Evolutionary conservation across 1,284 basidiomycete genomes (phyloP).

Genomic region (Afroboletus lepidellus): DNA sequence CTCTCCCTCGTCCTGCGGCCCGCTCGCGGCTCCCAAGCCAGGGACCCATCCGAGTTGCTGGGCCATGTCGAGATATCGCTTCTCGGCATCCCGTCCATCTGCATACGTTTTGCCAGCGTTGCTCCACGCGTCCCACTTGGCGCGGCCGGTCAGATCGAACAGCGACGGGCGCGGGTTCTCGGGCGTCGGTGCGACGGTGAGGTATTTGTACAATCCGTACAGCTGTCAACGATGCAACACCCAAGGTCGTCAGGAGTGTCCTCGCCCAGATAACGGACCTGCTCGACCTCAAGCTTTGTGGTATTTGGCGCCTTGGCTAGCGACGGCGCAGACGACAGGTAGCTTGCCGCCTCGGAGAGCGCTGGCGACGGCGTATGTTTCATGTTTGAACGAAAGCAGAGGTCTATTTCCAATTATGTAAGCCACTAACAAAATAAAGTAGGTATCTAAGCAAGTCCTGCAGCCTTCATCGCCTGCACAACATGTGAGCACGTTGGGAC

Average conservation of each 20-base stretch:
- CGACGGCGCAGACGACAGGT: slow-evolving; percentile 57
- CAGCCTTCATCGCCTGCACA: slow-evolving; percentile 76
- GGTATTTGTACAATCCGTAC: slow-evolving; percentile 83
- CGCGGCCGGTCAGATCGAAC: slow-evolving; percentile 76
- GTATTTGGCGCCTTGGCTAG: slow-evolving; percentile 52
- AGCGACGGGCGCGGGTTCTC: slow-evolving; percentile 68
- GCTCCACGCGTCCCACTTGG: slow-evolving; percentile 89
- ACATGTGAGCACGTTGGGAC: slow-evolving; percentile 6
- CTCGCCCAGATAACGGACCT: slow-evolving; percentile 22
- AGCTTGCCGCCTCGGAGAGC: slow-evolving; percentile 63
- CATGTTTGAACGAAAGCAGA: slow-evolving; percentile 17
- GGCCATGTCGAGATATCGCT: slow-evolving; percentile 72
- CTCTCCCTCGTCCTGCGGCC: slow-evolving; percentile 28
- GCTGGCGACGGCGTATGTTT: slow-evolving; percentile 43
- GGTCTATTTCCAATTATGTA: slow-evolving; percentile 29
- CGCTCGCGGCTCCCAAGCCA: slow-evolving; percentile 23
- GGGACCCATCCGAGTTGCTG: slow-evolving; percentile 65
- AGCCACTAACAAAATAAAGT: slow-evolving; percentile 16
- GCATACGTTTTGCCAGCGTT: slow-evolving; percentile 50
- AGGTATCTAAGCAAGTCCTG: slow-evolving; percentile 69
- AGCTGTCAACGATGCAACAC: slow-evolving; percentile 52
- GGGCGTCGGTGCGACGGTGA: slow-evolving; percentile 60
- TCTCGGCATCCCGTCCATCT: slow-evolving; percentile 46
- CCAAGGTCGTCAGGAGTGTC: slow-evolving; percentile 30
- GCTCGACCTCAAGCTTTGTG: slow-evolving; percentile 72